Conservation (phyloP, 495 filamentous ascomycete species). For the Chaetomium cochliodes region DNA sequence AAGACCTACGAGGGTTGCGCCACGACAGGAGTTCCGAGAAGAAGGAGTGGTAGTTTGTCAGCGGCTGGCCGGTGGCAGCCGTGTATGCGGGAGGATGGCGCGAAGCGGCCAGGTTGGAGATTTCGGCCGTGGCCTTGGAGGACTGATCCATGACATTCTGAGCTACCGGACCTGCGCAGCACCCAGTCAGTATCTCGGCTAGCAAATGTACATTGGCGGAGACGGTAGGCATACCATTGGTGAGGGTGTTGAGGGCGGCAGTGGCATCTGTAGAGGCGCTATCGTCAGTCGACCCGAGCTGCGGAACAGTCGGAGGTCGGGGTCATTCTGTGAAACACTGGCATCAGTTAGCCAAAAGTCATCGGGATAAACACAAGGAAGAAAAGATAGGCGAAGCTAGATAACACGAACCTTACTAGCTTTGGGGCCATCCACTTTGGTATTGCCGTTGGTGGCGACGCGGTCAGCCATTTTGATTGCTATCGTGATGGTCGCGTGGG, state of each 20-base stretch:
- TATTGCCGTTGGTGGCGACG: conserved; percentile 32
- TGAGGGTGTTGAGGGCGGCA: conserved; percentile 42
- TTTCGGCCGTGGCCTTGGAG: conserved; percentile 68
- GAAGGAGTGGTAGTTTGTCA: conserved; percentile 96
- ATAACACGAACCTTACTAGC: conserved; percentile 47
- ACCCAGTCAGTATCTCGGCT: conserved; percentile 27
- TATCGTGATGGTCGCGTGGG: conserved; percentile 19
- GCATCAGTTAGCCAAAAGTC: conserved; percentile 33
- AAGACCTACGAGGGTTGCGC: conserved; percentile 52
- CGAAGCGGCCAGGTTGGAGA: conserved; percentile 70
- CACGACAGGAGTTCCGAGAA: conserved; percentile 81
- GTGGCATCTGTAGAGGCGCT: conserved; percentile 38
- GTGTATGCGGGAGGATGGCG: conserved; percentile 65
- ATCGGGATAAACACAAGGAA: neutral
- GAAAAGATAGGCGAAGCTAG: neutral
- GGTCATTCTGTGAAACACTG: conserved; percentile 36
- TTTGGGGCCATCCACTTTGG: conserved; percentile 42
- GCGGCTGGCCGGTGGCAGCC: conserved; percentile 77
- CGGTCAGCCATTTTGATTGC: conserved; percentile 36
- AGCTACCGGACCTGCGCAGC: conserved; percentile 64
- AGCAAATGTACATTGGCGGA: neutral
- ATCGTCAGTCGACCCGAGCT: conserved; percentile 24
- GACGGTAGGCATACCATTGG: conserved; percentile 38
- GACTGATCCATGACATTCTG: conserved; percentile 72
- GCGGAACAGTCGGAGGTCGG: conserved; percentile 21